Evolutionary conservation across 768 basidiomycete species (phyloP), one percentile per base, ranked within the genome.

Genomic region (Suillus bovinus): DNA sequence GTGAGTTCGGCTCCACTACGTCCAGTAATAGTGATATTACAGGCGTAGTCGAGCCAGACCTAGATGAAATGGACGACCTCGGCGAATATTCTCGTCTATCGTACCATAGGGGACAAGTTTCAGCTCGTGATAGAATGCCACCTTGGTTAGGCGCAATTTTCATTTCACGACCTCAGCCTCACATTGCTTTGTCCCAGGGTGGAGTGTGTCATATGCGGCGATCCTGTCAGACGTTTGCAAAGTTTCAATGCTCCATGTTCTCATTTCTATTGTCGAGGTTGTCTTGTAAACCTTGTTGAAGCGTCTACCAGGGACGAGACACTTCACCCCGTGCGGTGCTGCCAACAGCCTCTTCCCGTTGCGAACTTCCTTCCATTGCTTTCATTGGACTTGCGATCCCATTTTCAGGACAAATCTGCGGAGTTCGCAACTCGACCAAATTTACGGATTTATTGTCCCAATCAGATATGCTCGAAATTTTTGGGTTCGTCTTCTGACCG

Each of bases 291-390:
- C 36, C 78, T 85, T 38, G 79, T 81, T 20, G 68, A 77, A 52
- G 61, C 78, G 0, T 78, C 80, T 24, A 76, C 77, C 13, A 74
- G 71, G 4, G 85, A 87, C 64, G 86, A 86, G 63, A 74, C 80
- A 0, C 77, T 86, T 5, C 79, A 79, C 60, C 85, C 86, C 0
- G 74, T 84, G 10, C 78, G 80, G 39, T 87, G 84, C 67, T 86
- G 84, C 68, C 68, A 76, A 33, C 66, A 75, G 38, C 68, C 69
- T 0, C 73, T 85, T 44, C 71, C 78, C 2, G 57, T 72, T 27
- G 56, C 47, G 16, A 59, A 52, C 0, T 49, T 81, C 17, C 61
- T 64, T 10, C 68, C 60, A 7, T 75, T 79, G 53, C 71, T 83
- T 13, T 64, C 75, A 0, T 0, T 52, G 3, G 52, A 63, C 46